A percentile compares a stretch with the other conserved stretches of the same genome.
phyloP scores from a whole-genome alignment of 2,329 filamentous ascomycete genomes.

The Sordariomycetes sp. region DNA sequence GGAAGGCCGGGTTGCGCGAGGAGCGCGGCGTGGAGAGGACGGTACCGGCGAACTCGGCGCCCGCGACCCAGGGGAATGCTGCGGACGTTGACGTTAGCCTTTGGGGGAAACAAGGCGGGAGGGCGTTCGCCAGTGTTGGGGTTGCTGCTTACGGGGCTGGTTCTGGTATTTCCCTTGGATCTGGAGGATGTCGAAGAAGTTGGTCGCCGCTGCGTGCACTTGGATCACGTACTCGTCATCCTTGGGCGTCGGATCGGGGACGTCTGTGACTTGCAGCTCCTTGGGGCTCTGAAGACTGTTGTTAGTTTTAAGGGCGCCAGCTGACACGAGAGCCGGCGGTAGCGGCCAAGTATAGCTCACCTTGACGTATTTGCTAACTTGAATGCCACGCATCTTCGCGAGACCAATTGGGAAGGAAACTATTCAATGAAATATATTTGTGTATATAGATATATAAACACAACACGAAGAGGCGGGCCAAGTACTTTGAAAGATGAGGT shows the following conservation, averaged over 20 bases:
- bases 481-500: too few species aligned
- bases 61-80: constrained; percentile 79
- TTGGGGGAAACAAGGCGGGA: not conserved
- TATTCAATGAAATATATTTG: too few species aligned
- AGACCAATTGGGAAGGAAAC: too few species aligned
- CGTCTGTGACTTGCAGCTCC: constrained; percentile 65
- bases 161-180: constrained; percentile 93
- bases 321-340: not conserved
- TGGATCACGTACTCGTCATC: constrained; percentile 75
- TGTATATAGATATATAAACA: too few species aligned
- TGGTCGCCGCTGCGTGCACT: constrained; percentile 80
- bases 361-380: constrained; percentile 66
- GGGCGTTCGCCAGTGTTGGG: not conserved
- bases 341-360: constrained; percentile 37
- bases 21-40: constrained; percentile 57
- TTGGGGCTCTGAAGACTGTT: constrained; percentile 51
- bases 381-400: constrained; percentile 60
- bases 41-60: constrained; percentile 77
- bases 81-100: not conserved
- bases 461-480: too few species aligned
- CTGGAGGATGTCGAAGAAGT: constrained; percentile 96
- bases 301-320: not conserved
- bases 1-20: constrained; percentile 41
- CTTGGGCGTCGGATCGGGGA: constrained; percentile 66
- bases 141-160: constrained; percentile 53